Percentiles rank a stretch among this genome's conserved stretches.
Conservation (phyloP, 306 rosid species). For the Coriaria nepalensis region DNA sequence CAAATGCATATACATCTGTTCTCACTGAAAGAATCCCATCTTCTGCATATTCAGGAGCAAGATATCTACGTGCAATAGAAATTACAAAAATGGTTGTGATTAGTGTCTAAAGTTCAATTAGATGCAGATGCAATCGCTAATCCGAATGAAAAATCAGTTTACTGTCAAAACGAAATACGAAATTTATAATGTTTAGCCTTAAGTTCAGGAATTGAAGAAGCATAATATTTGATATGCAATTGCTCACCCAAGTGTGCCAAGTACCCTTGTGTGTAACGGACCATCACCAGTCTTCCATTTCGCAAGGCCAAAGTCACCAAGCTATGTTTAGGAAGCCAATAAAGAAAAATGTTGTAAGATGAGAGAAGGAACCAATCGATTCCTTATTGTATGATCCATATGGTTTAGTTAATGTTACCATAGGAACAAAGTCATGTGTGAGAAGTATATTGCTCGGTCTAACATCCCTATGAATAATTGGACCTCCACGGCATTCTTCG, state of each 20-base stretch:
- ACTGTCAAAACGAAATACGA: no score
- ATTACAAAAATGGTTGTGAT: background rate
- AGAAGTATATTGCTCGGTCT: constrained; percentile 83
- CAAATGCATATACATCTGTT: constrained; percentile 63
- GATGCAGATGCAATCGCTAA: no score
- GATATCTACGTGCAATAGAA: constrained; percentile 37
- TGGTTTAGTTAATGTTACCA: constrained; percentile 33
- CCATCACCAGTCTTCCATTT: constrained; percentile 56
- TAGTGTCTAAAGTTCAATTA: no score
- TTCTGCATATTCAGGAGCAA: constrained; percentile 78
- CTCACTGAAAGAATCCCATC: constrained; percentile 54
- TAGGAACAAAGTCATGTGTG: constrained; percentile 74
- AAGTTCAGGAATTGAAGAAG: background rate
- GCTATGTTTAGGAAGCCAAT: constrained; percentile 21
- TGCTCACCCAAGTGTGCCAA: constrained; percentile 76
- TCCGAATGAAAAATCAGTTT: no score
- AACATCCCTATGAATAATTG: constrained; percentile 74
- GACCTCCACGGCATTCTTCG: constrained; percentile 86
- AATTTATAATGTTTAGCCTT: no score
- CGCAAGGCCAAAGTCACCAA: constrained; percentile 87
- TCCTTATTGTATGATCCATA: background rate
- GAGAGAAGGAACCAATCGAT: background rate
- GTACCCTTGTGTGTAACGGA: constrained; percentile 43
- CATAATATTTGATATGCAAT: background rate
- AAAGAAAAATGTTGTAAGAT: background rate